Conservation (phyloP, 2,329 filamentous ascomycete species). For the Ceratocystis diversiconidia region DNA sequence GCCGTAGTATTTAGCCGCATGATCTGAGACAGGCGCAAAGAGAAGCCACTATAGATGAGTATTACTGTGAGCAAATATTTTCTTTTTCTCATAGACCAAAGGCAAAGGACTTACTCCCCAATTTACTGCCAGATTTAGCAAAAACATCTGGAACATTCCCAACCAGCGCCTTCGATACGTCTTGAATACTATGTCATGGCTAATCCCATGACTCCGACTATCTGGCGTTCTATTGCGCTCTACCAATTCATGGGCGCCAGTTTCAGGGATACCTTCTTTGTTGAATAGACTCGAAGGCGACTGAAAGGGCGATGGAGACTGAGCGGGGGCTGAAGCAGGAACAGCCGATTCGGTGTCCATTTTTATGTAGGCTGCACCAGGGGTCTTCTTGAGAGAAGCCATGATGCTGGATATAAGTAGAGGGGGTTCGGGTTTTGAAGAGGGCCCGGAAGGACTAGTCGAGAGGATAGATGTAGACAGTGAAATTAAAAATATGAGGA, state of each 20-base stretch:
- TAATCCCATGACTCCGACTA: neutral
- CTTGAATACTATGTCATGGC: slow-evolving; percentile 23
- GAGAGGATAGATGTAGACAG: neutral
- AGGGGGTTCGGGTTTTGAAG: neutral
- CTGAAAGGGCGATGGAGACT: neutral
- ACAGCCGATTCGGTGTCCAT: slow-evolving; percentile 8
- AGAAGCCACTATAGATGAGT: slow-evolving; percentile 60
- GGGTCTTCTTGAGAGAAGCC: neutral
- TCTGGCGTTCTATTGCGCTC: slow-evolving; percentile 9
- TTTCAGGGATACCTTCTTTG: slow-evolving; percentile 10
- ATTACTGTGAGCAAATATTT: slow-evolving; percentile 10
- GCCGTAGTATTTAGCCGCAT: slow-evolving; percentile 59
- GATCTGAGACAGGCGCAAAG: slow-evolving; percentile 67
- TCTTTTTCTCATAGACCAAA: neutral
- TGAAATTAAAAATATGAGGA: neutral
- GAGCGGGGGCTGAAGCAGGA: neutral
- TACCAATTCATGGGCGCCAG: neutral
- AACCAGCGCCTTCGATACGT: slow-evolving; percentile 80
- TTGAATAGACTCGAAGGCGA: neutral
- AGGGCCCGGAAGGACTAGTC: neutral
- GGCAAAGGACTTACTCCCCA: slow-evolving; percentile 63
- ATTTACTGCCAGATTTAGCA: slow-evolving; percentile 84
- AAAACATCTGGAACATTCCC: slow-evolving; percentile 65
- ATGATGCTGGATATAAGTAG: neutral
- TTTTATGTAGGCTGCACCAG: slow-evolving; percentile 9